Conservation (phyloP, 352 stramenopile genomes). For the Pythium aristosporum region DNA sequence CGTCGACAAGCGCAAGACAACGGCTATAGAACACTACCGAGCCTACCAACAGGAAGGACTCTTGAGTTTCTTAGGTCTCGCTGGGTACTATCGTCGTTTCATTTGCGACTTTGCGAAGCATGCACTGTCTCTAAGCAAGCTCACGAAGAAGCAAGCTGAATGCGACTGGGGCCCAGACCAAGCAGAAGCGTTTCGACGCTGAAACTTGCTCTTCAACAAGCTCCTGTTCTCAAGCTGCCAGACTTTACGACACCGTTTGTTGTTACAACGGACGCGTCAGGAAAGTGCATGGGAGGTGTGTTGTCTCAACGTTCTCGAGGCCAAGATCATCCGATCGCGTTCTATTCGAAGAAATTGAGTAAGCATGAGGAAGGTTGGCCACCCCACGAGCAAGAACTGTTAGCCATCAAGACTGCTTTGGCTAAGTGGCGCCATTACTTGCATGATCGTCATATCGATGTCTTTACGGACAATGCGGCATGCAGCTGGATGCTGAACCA, state of each 20-base stretch:
- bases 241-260: slow-evolving; percentile 28
- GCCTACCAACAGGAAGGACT: slow-evolving; percentile 18
- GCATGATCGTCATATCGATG: neutral
- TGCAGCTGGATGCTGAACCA: neutral
- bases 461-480: slow-evolving; percentile 1
- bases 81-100: slow-evolving; percentile 34
- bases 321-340: slow-evolving; percentile 23
- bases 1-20: slow-evolving; percentile 30
- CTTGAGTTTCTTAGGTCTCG: slow-evolving; percentile 29
- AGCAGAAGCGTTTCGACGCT: slow-evolving; percentile 17
- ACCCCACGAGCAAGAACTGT: neutral
- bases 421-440: neutral
- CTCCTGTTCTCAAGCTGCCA: slow-evolving; percentile 28
- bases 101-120: slow-evolving; percentile 25
- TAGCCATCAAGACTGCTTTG: neutral
- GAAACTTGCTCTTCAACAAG: slow-evolving; percentile 27
- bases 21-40: slow-evolving; percentile 22
- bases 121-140: slow-evolving; percentile 24
- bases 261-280: slow-evolving; percentile 31
- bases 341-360: neutral
- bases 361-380: neutral
- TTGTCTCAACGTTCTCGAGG: neutral
- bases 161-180: slow-evolving; percentile 26
- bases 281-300: slow-evolving; percentile 10
- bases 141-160: no score